Evolutionary conservation across 208 protist genomes (phyloP).

Genomic region (Leishmania mexicana): DNA sequence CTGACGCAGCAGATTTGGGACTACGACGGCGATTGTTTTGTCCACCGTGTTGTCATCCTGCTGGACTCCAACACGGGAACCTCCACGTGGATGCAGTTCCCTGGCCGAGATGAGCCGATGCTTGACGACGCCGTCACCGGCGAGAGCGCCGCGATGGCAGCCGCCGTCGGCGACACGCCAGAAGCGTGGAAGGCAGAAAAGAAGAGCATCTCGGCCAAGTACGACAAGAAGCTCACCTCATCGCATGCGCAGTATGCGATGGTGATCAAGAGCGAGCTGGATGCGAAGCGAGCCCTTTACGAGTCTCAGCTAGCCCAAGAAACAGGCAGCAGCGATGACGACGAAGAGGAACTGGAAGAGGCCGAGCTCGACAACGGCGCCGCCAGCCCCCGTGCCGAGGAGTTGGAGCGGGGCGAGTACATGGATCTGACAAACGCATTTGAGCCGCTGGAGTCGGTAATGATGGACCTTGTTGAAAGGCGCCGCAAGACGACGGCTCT

Average conservation of each 20-base stretch:
- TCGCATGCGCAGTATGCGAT: conserved; percentile 77
- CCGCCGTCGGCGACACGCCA: conserved; percentile 9
- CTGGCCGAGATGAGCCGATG: conserved; percentile 54
- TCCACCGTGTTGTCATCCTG: conserved; percentile 79
- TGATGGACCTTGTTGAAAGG: conserved; percentile 8
- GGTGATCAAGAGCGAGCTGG: conserved; percentile 80
- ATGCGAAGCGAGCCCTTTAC: conserved; percentile 60
- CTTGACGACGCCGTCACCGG: conserved; percentile 18
- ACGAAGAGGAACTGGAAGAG: neutral
- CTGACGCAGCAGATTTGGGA: conserved; percentile 94
- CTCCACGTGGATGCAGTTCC: conserved; percentile 72
- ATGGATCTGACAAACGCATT: conserved; percentile 29
- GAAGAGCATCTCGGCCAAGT: conserved; percentile 81
- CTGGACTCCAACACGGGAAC: conserved; percentile 64
- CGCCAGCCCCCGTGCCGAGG: conserved; percentile 3
- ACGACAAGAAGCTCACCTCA: conserved; percentile 74
- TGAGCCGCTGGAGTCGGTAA: conserved; percentile 27
- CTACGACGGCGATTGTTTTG: conserved; percentile 90
- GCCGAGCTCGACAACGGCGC: neutral
- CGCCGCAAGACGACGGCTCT: conserved; percentile 29
- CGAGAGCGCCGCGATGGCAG: conserved; percentile 10
- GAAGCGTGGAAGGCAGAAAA: conserved; percentile 54
- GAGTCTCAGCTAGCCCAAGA: conserved; percentile 36
- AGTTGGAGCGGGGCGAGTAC: conserved; percentile 16
- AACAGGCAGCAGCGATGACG: conserved; percentile 1